Base-by-base conservation (phyloP, 352 stramenopile genomes). In the Phytopythium kandeliae region DNA sequence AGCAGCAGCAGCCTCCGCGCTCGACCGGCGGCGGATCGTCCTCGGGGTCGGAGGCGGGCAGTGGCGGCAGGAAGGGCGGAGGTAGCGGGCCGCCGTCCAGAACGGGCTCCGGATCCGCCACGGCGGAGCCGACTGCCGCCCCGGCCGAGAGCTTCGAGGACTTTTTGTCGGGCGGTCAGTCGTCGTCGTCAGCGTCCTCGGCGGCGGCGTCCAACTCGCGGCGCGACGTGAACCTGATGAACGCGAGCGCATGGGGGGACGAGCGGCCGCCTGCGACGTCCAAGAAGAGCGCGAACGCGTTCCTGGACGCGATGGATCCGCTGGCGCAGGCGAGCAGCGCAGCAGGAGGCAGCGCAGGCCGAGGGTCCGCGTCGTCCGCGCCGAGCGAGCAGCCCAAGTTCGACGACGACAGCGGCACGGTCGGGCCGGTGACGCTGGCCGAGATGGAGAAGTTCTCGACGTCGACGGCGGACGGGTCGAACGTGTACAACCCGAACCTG, bases 401-500 rank as follows among this genome's bases (percentile, higher is more conserved):
- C 48, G 77, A 93, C 10, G 78, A 91, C 60, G 83, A 93, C 54
- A 66, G 69, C 41, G 69, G 71, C 55, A 93, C 83, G 7, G 78
- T 93, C 28, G 83, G 83, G 0, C 83, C 83, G 0, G 83, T 93
- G 48, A 87, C 76, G 8, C 80, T 92, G 65, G 80, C 80, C 19
- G 83, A 93, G 58, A 93, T 93, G 80, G 51, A 90, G 48, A 70
- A 75, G 54, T 75, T 79, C 50, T 59, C 63, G 4, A 74, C 72
- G 25, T 80, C 74, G 3, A 82, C 80, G 22, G 78, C 78, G 7
- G 83, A 93, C 51, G 83, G 83, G 30, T 86, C 83, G 15, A 89
- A 91, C 50, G 80, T 93, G 54, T 93, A 92, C 69, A 92, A 93
- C 49, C 63, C 83, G n/a, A 85, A 78, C 21, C 60, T 89, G 16